Percentiles rank a stretch among this genome's conserved stretches.
Conservation (phyloP, 208 protist genomes). For the Novymonas esmeraldas region DNA sequence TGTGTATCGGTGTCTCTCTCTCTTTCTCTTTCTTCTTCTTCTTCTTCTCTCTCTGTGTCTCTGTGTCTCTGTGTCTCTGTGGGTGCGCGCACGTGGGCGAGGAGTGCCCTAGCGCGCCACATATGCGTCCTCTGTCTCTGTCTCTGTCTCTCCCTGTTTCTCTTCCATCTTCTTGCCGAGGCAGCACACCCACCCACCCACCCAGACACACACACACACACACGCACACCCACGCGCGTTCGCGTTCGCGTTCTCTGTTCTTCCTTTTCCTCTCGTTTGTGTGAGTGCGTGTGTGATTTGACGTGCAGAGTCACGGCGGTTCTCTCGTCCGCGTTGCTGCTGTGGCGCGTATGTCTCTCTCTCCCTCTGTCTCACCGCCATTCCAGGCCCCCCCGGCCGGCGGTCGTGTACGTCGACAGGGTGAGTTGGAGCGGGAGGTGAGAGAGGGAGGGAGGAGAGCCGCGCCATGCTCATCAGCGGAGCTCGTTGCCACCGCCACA, state of each 20-base stretch:
- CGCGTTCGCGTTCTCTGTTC: not conserved
- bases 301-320: too few species aligned
- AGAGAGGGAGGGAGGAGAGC: too few species aligned
- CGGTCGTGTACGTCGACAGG: too few species aligned
- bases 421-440: too few species aligned
- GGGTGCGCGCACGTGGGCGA: not conserved
- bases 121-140: not conserved
- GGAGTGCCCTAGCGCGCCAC: too few species aligned
- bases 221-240: too few species aligned
- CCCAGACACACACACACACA: too few species aligned
- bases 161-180: not conserved
- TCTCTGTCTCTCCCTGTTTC: not conserved
- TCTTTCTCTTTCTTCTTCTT: not conserved
- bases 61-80: not conserved
- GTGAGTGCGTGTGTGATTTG: not conserved
- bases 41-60: not conserved
- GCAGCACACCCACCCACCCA: too few species aligned
- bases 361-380: slow-evolving; percentile 3
- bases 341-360: not conserved
- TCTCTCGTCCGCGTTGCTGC: not conserved
- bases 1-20: not conserved
- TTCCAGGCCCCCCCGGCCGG: too few species aligned
- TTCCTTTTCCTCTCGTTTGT: not conserved
- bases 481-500: too few species aligned
- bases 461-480: too few species aligned